Evolutionary conservation across 2,329 filamentous ascomycete species (phyloP).

Genomic region (Pezicula carpinea): DNA sequence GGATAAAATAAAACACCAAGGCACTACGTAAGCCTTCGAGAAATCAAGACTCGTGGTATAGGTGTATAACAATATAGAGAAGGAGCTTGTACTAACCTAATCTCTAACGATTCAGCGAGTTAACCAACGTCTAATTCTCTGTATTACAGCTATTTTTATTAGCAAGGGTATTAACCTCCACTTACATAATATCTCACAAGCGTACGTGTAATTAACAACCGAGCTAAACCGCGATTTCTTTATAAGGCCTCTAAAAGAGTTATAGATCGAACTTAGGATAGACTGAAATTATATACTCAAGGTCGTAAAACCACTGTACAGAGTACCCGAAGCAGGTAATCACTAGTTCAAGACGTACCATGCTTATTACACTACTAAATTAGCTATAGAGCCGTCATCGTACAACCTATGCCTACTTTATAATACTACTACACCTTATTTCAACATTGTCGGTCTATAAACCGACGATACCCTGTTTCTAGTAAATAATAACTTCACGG

Average conservation of each 20-base stretch:
- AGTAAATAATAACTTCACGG: slow-evolving; percentile 1
- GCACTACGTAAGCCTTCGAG: slow-evolving; percentile 6
- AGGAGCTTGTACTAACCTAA: slow-evolving; percentile 8
- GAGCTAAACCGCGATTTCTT: slow-evolving; percentile 9
- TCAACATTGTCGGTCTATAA: slow-evolving; percentile 9
- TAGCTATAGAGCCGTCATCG: slow-evolving; percentile 6
- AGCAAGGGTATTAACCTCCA: neutral
- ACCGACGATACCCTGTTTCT: slow-evolving; percentile 11
- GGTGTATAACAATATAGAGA: slow-evolving; percentile 9
- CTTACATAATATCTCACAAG: slow-evolving; percentile 9
- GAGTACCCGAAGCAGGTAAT: slow-evolving; percentile 8
- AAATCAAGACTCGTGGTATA: slow-evolving; percentile 13
- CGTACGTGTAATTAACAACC: slow-evolving; percentile 7
- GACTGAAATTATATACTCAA: neutral
- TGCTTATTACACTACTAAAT: slow-evolving; percentile 3
- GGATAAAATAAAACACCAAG: slow-evolving; percentile 9
- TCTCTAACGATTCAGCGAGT: slow-evolving; percentile 9
- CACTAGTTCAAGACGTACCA: slow-evolving; percentile 10
- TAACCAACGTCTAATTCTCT: slow-evolving; percentile 8
- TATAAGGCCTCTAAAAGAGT: slow-evolving; percentile 1
- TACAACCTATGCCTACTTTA: slow-evolving; percentile 2
- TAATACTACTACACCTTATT: neutral
- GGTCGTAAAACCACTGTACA: slow-evolving; percentile 10
- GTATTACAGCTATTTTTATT: neutral
- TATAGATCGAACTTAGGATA: neutral